phyloP scores from a whole-genome alignment of 2,329 filamentous ascomycete species.

The Fusarium protoensiforme region DNA sequence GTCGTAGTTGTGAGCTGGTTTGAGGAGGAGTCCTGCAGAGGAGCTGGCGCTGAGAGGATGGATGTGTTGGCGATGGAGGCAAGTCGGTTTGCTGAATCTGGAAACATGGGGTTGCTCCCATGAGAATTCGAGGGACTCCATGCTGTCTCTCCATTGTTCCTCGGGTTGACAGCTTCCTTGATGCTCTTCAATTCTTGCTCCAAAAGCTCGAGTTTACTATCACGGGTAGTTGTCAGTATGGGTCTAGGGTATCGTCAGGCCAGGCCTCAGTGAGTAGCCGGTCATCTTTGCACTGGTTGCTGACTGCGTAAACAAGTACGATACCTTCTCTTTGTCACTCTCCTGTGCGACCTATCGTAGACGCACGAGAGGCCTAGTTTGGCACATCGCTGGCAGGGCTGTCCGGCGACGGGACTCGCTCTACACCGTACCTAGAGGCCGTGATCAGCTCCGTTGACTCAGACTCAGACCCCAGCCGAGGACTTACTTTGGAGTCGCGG shows the following conservation, averaged over 20 bases:
- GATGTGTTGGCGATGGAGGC: slow-evolving; percentile 14
- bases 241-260: slow-evolving; percentile 1
- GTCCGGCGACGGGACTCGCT: slow-evolving; percentile 50
- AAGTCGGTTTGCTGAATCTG: slow-evolving; percentile 23
- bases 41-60: slow-evolving; percentile 13
- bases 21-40: slow-evolving; percentile 7
- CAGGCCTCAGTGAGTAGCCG: background rate
- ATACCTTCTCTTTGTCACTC: slow-evolving; percentile 58
- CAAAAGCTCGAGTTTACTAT: slow-evolving; percentile 65
- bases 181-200: slow-evolving; percentile 66
- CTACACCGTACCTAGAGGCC: slow-evolving; percentile 56
- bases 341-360: slow-evolving; percentile 60
- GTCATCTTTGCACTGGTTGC: background rate
- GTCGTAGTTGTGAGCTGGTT: slow-evolving; percentile 6
- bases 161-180: slow-evolving; percentile 60
- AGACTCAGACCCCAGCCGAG: too few species aligned
- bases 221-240: slow-evolving; percentile 11
- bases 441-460: slow-evolving; percentile 14
- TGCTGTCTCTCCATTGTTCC: slow-evolving; percentile 26
- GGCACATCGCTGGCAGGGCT: slow-evolving; percentile 58
- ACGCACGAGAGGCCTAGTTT: slow-evolving; percentile 57
- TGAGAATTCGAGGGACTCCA: slow-evolving; percentile 47
- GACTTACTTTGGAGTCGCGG: slow-evolving; percentile 53
- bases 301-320: background rate
- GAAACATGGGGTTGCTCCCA: slow-evolving; percentile 38